These are phyloP conservation scores for Exophiala dermatitidis DNA, from an alignment of 2,329 filamentous ascomycete genomes.

Conservation along the genomic window DNA sequence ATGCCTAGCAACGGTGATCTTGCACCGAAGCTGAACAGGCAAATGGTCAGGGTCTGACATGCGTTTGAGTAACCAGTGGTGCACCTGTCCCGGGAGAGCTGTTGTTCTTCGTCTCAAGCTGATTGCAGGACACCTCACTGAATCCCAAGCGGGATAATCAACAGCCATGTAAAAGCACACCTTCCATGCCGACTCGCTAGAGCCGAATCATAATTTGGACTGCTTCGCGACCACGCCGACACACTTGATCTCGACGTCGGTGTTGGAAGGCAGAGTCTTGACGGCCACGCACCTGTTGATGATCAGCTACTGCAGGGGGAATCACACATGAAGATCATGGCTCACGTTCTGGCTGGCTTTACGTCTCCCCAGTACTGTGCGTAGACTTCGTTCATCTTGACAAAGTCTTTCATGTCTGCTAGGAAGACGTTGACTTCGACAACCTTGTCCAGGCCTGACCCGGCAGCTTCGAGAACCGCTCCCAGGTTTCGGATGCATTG, in stretches of 20 bases:
- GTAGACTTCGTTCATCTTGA: slow-evolving; percentile 76
- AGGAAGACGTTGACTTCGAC: slow-evolving; percentile 63
- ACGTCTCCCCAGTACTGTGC: slow-evolving; percentile 54
- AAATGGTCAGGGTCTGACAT: no score
- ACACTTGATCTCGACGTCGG: slow-evolving; percentile 51
- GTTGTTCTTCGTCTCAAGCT: no score
- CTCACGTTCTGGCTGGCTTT: slow-evolving; percentile 49
- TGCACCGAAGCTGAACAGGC: no score
- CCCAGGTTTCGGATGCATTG: slow-evolving; percentile 52
- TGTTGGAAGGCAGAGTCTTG: slow-evolving; percentile 44
- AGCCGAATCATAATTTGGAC: neutral
- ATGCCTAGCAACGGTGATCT: no score
- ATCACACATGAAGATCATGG: neutral
- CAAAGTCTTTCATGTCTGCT: slow-evolving; percentile 58
- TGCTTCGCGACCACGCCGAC: slow-evolving; percentile 29
- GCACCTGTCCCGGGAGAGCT: no score
- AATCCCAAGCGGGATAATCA: no score
- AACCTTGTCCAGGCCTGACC: slow-evolving; percentile 51
- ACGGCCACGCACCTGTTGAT: slow-evolving; percentile 42
- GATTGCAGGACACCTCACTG: no score
- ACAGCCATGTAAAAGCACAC: no score
- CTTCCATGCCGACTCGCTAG: no score
- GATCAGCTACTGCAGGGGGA: neutral
- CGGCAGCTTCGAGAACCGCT: slow-evolving; percentile 54
- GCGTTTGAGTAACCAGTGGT: no score